phyloP scores from a whole-genome alignment of 805 yeast species.

The Candida manassasensis region DNA sequence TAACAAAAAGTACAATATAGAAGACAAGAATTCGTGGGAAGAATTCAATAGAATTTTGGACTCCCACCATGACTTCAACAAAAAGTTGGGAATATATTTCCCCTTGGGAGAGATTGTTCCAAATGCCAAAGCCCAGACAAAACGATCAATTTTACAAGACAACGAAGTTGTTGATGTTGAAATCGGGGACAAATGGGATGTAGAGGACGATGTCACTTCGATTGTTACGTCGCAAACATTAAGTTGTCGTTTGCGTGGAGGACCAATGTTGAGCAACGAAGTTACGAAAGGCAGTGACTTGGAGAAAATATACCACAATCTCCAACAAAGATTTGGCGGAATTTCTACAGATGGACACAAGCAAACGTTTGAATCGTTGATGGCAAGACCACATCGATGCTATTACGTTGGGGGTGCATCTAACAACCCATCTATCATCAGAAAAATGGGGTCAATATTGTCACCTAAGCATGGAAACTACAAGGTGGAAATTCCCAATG shows the following conservation, averaged over 20 bases:
- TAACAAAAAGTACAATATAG: conserved; percentile 39
- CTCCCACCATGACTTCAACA: conserved; percentile 26
- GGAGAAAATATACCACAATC: conserved; percentile 20
- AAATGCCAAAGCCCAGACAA: conserved; percentile 60
- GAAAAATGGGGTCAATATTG: conserved; percentile 63
- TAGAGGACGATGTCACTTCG: conserved; percentile 62
- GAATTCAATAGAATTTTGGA: conserved; percentile 55
- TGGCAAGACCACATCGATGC: conserved; percentile 59
- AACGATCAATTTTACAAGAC: conserved; percentile 43
- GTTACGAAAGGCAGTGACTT: conserved; percentile 5
- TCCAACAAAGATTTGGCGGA: conserved; percentile 33
- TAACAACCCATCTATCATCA: conserved; percentile 61
- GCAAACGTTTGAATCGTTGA: conserved; percentile 41
- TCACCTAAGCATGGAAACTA: conserved; percentile 64
- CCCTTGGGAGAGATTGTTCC: conserved; percentile 93
- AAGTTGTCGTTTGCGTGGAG: conserved; percentile 74
- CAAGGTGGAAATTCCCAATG: conserved; percentile 74
- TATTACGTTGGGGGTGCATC: conserved; percentile 90
- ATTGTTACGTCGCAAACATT: conserved; percentile 86
- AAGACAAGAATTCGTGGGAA: conserved; percentile 47
- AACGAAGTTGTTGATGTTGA: conserved; percentile 18
- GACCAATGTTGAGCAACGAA: conserved; percentile 59
- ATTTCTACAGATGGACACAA: conserved; percentile 46
- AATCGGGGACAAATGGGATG: conserved; percentile 35
- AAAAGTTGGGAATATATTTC: conserved; percentile 72